Base-by-base conservation (phyloP, 306 rosid genomes). In the Gastrolobium bilobum region DNA sequence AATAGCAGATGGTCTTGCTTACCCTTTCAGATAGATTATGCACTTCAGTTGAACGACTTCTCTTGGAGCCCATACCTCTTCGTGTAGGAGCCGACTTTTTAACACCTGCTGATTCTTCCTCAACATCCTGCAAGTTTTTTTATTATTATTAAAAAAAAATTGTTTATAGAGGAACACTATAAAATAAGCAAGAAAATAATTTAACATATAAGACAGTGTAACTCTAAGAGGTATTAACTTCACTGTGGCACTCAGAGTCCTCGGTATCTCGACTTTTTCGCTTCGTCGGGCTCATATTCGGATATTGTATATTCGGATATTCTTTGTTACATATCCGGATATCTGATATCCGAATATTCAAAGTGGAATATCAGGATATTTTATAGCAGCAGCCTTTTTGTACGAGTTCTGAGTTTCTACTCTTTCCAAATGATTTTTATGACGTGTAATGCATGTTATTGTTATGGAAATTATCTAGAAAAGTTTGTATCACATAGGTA, bases 11-110 rank as follows among this genome's bases (percentile, higher is more conserved):
- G 46, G 64, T 62, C 58, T 76, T 75, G 64, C 93, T 87, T 78
- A 94, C 97, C 90, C 97, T 94, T 87, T 94, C 97, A 10, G 97
- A 91, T 85, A 94, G 87, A 87, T 91, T 94, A 80, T 94, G 98
- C 74, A 89, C 96, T 90, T 90, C 94, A 10, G 98, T 89, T 11
- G 92, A 94, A 82, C 98, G 90, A 81, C 85, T 86, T 90, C 94
- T 86, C 86, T 91, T 94, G 61, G 87, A 87, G 50, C 97, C 88
- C 4, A 10, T 46, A 39, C 78, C 63, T 0, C 73, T 83, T 76
- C 88, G 90, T 75, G 81, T 75, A 50, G 60, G 65, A 75, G 68
- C 68, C 10, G 57, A 72, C 84, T 50, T 90, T 76, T 90, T 91
- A 48, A 76, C 84, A 69, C 87, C 91, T 6, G 86, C 74, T 10